phyloP scores from a whole-genome alignment of 352 stramenopile species.

The Globisporangium acanthophoron region DNA sequence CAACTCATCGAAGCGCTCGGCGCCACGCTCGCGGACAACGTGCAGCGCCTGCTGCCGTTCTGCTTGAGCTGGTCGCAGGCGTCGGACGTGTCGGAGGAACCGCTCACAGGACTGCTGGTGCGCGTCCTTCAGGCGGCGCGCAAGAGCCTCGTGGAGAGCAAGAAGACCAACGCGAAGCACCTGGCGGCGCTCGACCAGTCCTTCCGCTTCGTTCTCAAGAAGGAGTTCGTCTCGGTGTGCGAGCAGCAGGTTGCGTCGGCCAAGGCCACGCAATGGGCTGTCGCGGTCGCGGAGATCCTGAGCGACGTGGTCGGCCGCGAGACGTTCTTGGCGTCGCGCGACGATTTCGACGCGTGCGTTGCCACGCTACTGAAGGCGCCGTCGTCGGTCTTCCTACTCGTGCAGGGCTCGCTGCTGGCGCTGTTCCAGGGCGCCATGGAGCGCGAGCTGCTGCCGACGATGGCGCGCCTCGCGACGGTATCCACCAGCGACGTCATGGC shows the following conservation, averaged over 20 bases:
- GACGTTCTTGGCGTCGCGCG: conserved; percentile 29
- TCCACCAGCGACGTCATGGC: conserved; percentile 27
- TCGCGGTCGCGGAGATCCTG: conserved; percentile 46
- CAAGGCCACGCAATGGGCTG: conserved; percentile 15
- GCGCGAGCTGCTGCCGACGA: conserved; percentile 51
- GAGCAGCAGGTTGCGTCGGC: conserved; percentile 15
- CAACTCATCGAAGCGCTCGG: conserved; percentile 38
- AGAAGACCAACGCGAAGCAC: conserved; percentile 38
- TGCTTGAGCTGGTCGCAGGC: conserved; percentile 55
- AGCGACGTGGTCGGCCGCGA: conserved; percentile 31
- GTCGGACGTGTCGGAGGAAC: conserved; percentile 35
- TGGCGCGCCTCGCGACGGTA: conserved; percentile 44
- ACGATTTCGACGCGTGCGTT: conserved; percentile 66
- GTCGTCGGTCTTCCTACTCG: conserved; percentile 49
- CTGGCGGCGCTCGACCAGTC: conserved; percentile 34
- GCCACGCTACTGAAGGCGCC: conserved; percentile 58
- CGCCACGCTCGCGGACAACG: conserved; percentile 27
- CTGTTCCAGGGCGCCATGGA: conserved; percentile 52
- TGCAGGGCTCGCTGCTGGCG: conserved; percentile 45
- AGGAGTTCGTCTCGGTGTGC: conserved; percentile 55
- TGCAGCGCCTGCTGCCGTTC: conserved; percentile 42
- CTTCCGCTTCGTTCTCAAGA: conserved; percentile 54
- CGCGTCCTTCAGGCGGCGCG: conserved; percentile 47
- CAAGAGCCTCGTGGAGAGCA: conserved; percentile 10
- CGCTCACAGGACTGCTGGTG: conserved; percentile 57